Evolutionary conservation across 257 asterid genomes (phyloP), one percentile per base, ranked within the genome.

Genomic region (Echites panduratus): DNA sequence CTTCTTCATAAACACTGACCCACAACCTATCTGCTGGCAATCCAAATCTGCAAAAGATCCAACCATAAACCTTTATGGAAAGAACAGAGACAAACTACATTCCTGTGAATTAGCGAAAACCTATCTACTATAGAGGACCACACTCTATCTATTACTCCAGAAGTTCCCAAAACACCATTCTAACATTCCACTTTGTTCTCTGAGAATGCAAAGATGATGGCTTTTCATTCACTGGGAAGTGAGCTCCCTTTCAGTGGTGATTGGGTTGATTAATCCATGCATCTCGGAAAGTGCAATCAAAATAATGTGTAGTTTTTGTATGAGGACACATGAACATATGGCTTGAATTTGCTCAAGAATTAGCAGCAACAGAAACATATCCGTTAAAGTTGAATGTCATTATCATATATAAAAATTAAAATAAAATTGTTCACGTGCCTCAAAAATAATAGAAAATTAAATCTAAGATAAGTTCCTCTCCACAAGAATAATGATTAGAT

Each of bases 1-100:
- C 98, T 70, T 90, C 89, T 77, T 87, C 84, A 72, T 89, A 90
- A 26, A 93, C 91, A 70, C 97, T 93, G 72, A 90, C 83, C 98
- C 98, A 93, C 75, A 93, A 80, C 68, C 83, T 89, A 66, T 89
- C 90, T 76, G 93, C 87, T 75, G 89, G 84, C 76, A 93, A 70
- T 72, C 93, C 91, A 73, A 82, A 92, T 84, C 97, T 92, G 75
- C 54, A 80, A 12, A 54, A 67, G 48, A 77, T 17, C 54, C 43
- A 17, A 52, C 24, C 45, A 48, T 69, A 53, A 47, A 69, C 43
- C 4, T 47, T 35, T 24, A 11, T 38, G 43, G 29, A 13, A 62
- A 73, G 64, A 47, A 59, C 49, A 61, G 49, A 63, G 35, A 63
- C 9, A 19, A 38, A 43, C 67, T 5, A 40, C 54, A 38, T 61